These are phyloP conservation scores for Bipolaris zeicola DNA, from an alignment of 2,329 filamentous ascomycete species.

Conservation along the genomic window DNA sequence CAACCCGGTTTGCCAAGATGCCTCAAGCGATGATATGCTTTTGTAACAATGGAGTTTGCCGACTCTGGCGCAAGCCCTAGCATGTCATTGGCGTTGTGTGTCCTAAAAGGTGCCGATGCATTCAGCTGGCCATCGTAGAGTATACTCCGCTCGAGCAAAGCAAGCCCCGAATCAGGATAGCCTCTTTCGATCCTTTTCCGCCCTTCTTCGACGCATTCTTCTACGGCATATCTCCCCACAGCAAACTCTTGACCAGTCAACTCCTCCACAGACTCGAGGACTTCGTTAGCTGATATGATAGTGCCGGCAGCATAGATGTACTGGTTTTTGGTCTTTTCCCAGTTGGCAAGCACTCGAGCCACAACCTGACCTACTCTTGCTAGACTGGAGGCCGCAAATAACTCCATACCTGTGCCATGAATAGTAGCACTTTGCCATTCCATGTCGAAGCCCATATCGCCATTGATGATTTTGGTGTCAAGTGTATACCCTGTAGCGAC, in stretches of 20 bases:
- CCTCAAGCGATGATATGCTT: constrained; percentile 27
- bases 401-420: constrained; percentile 43
- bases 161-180: constrained; percentile 48
- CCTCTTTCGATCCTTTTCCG: constrained; percentile 44
- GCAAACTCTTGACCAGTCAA: constrained; percentile 36
- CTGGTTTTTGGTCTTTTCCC: constrained; percentile 43
- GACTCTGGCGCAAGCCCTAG: constrained; percentile 28
- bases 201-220: constrained; percentile 46
- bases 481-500: constrained; percentile 44
- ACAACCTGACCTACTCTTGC: constrained; percentile 40
- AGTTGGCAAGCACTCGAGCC: constrained; percentile 32
- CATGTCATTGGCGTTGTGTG: constrained; percentile 26
- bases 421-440: constrained; percentile 50
- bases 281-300: constrained; percentile 41
- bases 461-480: constrained; percentile 39
- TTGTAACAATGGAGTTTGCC: constrained; percentile 23
- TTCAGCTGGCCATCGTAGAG: constrained; percentile 43
- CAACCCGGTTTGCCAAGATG: constrained; percentile 38
- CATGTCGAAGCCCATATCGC: constrained; percentile 47
- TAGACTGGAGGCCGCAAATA: constrained; percentile 45
- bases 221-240: constrained; percentile 39
- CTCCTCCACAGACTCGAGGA: constrained; percentile 39
- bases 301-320: constrained; percentile 45
- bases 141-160: constrained; percentile 47
- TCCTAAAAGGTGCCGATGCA: constrained; percentile 32